A percentile compares a stretch with the other conserved stretches of the same genome.
Conservation (phyloP, 306 rosid genomes). For the Corylus americana region DNA sequence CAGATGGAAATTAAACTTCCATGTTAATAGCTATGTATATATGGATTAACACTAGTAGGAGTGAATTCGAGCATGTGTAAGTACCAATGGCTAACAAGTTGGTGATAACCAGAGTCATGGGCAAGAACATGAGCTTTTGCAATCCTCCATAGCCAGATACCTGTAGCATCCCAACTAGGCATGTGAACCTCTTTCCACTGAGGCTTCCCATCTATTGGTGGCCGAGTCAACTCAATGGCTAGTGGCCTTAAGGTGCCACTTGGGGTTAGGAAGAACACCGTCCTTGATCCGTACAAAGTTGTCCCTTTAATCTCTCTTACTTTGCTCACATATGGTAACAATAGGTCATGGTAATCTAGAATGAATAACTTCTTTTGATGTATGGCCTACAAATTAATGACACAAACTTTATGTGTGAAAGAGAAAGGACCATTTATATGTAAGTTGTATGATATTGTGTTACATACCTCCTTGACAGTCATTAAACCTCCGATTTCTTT, state of each 20-base stretch:
- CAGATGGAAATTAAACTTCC: background rate
- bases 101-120: slow-evolving; percentile 82
- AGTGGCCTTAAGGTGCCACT: slow-evolving; percentile 55
- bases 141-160: slow-evolving; percentile 84
- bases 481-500: slow-evolving; percentile 50
- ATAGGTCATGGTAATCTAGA: slow-evolving; percentile 76
- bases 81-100: slow-evolving; percentile 87
- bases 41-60: no score
- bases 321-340: slow-evolving; percentile 63
- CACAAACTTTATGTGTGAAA: background rate
- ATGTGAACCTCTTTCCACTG: slow-evolving; percentile 63
- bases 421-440: background rate
- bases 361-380: slow-evolving; percentile 62
- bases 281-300: slow-evolving; percentile 77
- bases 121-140: slow-evolving; percentile 88
- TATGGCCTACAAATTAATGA: slow-evolving; percentile 44
- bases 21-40: background rate
- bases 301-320: slow-evolving; percentile 59
- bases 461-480: slow-evolving; percentile 55
- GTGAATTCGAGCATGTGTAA: no score
- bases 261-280: slow-evolving; percentile 60
- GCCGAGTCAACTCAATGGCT: slow-evolving; percentile 78
- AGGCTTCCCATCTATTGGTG: slow-evolving; percentile 62
- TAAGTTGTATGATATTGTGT: background rate
- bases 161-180: slow-evolving; percentile 65